Base-by-base conservation (phyloP, 805 yeast species). In the Saccharomycopsis malanga region DNA sequence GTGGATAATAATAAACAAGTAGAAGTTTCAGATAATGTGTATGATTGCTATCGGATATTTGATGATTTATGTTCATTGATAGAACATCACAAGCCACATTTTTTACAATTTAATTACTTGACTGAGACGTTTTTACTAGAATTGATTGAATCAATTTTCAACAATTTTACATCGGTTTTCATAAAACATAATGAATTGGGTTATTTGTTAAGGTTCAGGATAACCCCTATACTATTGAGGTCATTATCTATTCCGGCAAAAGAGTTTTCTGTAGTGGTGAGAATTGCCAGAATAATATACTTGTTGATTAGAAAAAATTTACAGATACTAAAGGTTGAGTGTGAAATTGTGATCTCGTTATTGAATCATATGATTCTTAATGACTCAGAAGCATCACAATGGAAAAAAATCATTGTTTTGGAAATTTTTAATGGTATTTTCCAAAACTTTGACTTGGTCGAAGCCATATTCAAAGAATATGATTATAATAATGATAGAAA, bases 341-440 rank as follows among this genome's bases (percentile, higher is more conserved):
- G 85, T 22, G 96, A 88, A 57, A 88, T 87, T 4, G 77, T 89
- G 2, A 64, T 91, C 14, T 80, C 94, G 0, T 68, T 84, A 22
- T 63, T 88, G 29, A 85, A 84, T 15, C 94, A 85, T 58, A 72
- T 76, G n/a, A 58, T 86, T n/a, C 70, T 81, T 1, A 68, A 70
- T 29, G 79, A 77, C 4, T 71, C 80, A 0, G 71, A 72, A 0
- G 57, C 74, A 2, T 79, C 81, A 2, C 48, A 58, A 4, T 91
- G 97, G 97, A 86, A 84, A 53, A 77, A 79, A 51, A 72, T 79
- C 2, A 61, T 88, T 12, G 76, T 88, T 0, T 63, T 87, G 39
- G 98, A 91, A 61, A 73, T 87, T 9, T 84, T 77, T 57, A 74
- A 72, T 42, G 74, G 74, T 0, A 60, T 87, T 0, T 73, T 81